These are phyloP conservation scores for Saturnispora saitoi DNA, from an alignment of 805 yeast species.

Conservation along the genomic window DNA sequence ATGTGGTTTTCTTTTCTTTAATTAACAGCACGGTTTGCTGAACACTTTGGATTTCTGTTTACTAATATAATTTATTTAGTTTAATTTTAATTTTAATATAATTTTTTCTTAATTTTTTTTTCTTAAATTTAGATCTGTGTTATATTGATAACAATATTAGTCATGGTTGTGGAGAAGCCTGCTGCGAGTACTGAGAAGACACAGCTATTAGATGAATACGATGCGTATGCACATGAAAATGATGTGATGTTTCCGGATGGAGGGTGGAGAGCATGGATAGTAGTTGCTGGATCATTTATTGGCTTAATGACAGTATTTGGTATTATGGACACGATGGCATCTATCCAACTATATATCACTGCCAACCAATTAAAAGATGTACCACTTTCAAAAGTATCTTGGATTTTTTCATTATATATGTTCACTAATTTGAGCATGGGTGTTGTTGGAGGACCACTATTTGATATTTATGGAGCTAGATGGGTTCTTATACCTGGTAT, in stretches of 20 bases:
- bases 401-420: slow-evolving; percentile 58
- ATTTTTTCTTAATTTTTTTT: background rate
- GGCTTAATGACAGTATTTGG: slow-evolving; percentile 54
- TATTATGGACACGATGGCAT: slow-evolving; percentile 50
- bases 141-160: background rate
- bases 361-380: slow-evolving; percentile 43
- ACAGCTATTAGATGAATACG: slow-evolving; percentile 10
- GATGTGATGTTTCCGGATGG: slow-evolving; percentile 46
- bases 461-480: slow-evolving; percentile 53
- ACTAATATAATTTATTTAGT: background rate
- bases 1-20: background rate
- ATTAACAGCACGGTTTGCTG: background rate
- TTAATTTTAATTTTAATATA: background rate
- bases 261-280: slow-evolving; percentile 48
- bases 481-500: slow-evolving; percentile 41
- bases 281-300: slow-evolving; percentile 47
- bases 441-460: slow-evolving; percentile 37
- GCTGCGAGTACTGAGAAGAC: background rate
- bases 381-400: slow-evolving; percentile 44
- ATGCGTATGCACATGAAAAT: slow-evolving; percentile 22
- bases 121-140: background rate
- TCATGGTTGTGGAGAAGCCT: background rate
- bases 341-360: slow-evolving; percentile 53
- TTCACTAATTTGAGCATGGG: slow-evolving; percentile 41
- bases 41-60: background rate